Percentiles rank a stretch among this genome's conserved stretches.
Conservation (phyloP, 2,329 filamentous ascomycete species). For the Blastomyces parvus region DNA sequence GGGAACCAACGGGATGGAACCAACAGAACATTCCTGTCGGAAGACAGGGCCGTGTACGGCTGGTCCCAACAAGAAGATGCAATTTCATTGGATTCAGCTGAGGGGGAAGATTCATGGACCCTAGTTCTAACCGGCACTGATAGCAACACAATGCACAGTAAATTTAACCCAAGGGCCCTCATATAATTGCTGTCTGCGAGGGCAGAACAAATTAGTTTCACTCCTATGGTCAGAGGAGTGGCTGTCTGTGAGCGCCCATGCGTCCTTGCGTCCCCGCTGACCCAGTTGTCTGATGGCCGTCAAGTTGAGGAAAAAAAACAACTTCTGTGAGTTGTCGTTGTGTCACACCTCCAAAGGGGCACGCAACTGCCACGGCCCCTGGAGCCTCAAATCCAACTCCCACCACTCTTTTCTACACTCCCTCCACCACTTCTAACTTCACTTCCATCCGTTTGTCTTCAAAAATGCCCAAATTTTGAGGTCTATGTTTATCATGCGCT, state of each 20-base stretch:
- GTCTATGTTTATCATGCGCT: not conserved
- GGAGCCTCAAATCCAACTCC: not conserved
- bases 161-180: not conserved
- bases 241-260: not conserved
- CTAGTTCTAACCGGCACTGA: not conserved
- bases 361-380: conserved; percentile 8
- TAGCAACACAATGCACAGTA: not conserved
- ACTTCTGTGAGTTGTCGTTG: not conserved
- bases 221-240: not conserved
- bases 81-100: conserved; percentile 3
- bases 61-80: not conserved
- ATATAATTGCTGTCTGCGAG: not conserved
- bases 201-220: not conserved
- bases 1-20: not conserved
- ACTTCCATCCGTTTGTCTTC: not conserved
- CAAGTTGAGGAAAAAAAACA: not conserved
- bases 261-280: not conserved
- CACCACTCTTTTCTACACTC: not conserved
- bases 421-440: not conserved
- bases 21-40: not conserved
- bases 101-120: not conserved
- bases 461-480: not conserved
- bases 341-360: conserved; percentile 1
- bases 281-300: not conserved
- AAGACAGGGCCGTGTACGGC: not conserved